Evolutionary conservation across 495 filamentous ascomycete genomes (phyloP).

Genomic region (Tuber brumale): DNA sequence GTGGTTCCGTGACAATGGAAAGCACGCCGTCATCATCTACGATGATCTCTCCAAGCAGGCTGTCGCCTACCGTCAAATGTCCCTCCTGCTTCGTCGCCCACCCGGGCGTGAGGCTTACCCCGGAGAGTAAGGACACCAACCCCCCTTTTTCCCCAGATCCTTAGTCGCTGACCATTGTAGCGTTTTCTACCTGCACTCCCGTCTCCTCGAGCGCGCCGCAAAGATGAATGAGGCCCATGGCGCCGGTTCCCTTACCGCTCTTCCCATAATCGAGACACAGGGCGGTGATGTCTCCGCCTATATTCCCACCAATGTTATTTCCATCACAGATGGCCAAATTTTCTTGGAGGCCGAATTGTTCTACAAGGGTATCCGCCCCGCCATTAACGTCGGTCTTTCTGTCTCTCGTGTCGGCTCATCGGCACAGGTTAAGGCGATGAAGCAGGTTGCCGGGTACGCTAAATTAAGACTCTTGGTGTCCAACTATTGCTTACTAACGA

Average conservation of each 20-base stretch:
- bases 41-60: slow-evolving; percentile 99
- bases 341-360: slow-evolving; percentile 99
- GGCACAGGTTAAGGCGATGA: slow-evolving; percentile 99
- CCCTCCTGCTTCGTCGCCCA: slow-evolving; percentile 95
- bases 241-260: slow-evolving; percentile 92
- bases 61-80: slow-evolving; percentile 99
- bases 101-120: slow-evolving; percentile 99
- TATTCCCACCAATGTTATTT: slow-evolving; percentile 99
- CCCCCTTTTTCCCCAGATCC: not conserved
- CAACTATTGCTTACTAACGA: not conserved
- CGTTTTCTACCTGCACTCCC: slow-evolving; percentile 99
- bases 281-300: slow-evolving; percentile 99
- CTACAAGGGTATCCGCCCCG: slow-evolving; percentile 99
- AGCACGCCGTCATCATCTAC: slow-evolving; percentile 87
- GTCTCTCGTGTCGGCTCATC: slow-evolving; percentile 99
- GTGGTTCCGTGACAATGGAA: slow-evolving; percentile 85
- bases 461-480: not conserved
- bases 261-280: slow-evolving; percentile 98
- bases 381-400: slow-evolving; percentile 99
- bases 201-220: slow-evolving; percentile 97
- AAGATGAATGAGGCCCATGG: slow-evolving; percentile 98
- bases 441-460: slow-evolving; percentile 77
- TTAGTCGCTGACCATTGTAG: slow-evolving; percentile 43
- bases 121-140: slow-evolving; percentile 60
- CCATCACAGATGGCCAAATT: slow-evolving; percentile 98